Evolutionary conservation across 2,329 filamentous ascomycete species (phyloP), one percentile per base, ranked within the genome.

Genomic region (Amauroascus niger): DNA sequence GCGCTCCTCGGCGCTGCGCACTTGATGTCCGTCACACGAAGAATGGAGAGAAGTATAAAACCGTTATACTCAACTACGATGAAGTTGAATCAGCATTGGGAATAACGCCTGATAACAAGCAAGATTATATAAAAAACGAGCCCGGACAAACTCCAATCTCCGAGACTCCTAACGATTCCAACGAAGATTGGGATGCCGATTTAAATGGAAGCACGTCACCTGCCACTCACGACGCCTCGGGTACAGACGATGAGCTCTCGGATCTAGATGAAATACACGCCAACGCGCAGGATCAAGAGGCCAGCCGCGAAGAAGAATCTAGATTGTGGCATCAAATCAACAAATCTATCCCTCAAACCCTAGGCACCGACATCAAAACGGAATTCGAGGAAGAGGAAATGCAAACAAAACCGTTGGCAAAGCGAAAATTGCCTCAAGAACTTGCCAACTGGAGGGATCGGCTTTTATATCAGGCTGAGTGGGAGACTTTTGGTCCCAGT

Each of bases 1-100:
- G 65, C 2, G 67, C 75, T 6, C 71, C 80, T 1, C 72, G 77
- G 55, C 74, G 79, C 56, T 79, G 75, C 59, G 69, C 70, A 7
- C 60, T 84, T 3, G 63, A 72, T 13, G 76, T 85, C 2, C 70
- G 73, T 44, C 67, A 74, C 49, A 61, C 65, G 8, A 58, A 60
- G 1, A 62, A 66, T 32, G 62, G 61, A 22, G 68, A 69, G 44
- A 64, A 61, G 16, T 66, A 59, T 57, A 62, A 61, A 40, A 57
- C 63, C 2, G 54, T 57, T 26, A 56, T 55, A 16, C 59, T 74
- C 55, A 61, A 63, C 45, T 70, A 75, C 58, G 64, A 72, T 58
- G 66, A 74, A 59, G 61, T 60, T 9, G 58, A 60, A 35, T 43
- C 16, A 22, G 32, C 45, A 16, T 49, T 58, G 41, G 62, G 63